These are phyloP conservation scores for Sequoiadendron giganteum DNA, from an alignment of 75 land plant genomes.

Conservation along the genomic window DNA sequence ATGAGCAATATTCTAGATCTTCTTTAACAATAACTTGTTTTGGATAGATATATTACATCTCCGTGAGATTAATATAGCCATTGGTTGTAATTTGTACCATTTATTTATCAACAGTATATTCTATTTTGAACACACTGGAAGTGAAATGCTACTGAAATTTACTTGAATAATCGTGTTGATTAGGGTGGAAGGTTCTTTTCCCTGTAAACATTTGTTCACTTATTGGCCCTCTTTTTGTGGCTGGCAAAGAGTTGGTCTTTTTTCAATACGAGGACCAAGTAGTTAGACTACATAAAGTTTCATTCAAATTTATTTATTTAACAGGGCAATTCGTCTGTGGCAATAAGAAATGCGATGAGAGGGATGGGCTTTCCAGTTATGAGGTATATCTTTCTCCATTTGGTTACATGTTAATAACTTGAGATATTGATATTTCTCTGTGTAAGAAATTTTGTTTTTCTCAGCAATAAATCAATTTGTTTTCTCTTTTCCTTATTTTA, in stretches of 20 bases:
- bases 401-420: background rate
- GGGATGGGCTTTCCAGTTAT: slow-evolving; percentile 76
- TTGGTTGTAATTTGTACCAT: background rate
- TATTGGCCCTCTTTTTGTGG: background rate
- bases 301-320: background rate
- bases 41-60: background rate
- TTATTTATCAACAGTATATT: background rate
- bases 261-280: background rate
- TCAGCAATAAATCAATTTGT: background rate
- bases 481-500: background rate
- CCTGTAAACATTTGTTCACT: background rate
- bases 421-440: background rate
- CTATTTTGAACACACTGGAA: background rate
- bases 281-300: background rate
- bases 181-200: background rate
- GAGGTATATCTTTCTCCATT: slow-evolving; percentile 50
- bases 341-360: slow-evolving; percentile 73
- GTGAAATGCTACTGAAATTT: background rate
- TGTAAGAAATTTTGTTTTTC: background rate
- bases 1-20: background rate
- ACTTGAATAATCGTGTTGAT: background rate
- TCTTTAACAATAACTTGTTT: background rate
- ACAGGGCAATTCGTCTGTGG: slow-evolving; percentile 90
- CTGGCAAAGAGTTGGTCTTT: background rate
- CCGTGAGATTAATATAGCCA: background rate